Evolutionary conservation across 108 stramenopile species (phyloP).

Genomic region (Phaeodactylum tricornutum): DNA sequence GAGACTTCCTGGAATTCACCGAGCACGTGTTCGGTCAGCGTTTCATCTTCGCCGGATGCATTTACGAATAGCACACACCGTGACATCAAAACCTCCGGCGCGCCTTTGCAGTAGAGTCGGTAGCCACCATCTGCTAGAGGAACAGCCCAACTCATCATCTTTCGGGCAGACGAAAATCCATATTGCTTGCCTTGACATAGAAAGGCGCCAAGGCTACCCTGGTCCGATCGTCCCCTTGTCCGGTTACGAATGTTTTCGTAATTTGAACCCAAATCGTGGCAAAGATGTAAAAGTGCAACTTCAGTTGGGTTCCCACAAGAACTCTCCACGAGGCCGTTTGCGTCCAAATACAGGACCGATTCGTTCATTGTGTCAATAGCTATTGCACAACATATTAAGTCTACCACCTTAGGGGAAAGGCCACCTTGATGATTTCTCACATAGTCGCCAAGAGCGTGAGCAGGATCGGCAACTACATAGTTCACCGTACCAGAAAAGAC

Average conservation of each 20-base stretch:
- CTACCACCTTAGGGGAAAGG: conserved; percentile 17
- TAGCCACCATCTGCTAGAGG: conserved; percentile 54
- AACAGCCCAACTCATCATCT: conserved; percentile 89
- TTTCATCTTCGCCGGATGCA: conserved; percentile 16
- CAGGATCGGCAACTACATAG: conserved; percentile 44
- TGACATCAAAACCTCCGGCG: conserved; percentile 62
- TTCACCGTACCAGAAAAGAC: conserved; percentile 34
- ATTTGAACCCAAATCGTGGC: conserved; percentile 46
- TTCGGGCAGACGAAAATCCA: conserved; percentile 83
- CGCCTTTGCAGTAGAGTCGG: conserved; percentile 82
- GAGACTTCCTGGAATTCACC: conserved; percentile 23
- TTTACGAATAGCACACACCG: conserved; percentile 32
- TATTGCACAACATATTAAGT: conserved; percentile 38
- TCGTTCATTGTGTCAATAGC: conserved; percentile 82
- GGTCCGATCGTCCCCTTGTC: conserved; percentile 52
- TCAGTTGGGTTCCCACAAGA: conserved; percentile 91
- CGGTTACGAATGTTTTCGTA: conserved; percentile 56
- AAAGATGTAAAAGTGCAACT: conserved; percentile 77
- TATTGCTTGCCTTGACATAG: conserved; percentile 67
- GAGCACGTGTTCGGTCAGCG: conserved; percentile 20
- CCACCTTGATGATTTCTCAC: conserved; percentile 24
- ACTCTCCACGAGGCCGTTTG: conserved; percentile 15
- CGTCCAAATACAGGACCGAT: conserved; percentile 37
- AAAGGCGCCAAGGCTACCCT: conserved; percentile 43
- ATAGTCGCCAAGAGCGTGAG: conserved; percentile 34